Base-by-base conservation (phyloP, 2,329 filamentous ascomycete genomes). In the Epichloe sp. region DNA sequence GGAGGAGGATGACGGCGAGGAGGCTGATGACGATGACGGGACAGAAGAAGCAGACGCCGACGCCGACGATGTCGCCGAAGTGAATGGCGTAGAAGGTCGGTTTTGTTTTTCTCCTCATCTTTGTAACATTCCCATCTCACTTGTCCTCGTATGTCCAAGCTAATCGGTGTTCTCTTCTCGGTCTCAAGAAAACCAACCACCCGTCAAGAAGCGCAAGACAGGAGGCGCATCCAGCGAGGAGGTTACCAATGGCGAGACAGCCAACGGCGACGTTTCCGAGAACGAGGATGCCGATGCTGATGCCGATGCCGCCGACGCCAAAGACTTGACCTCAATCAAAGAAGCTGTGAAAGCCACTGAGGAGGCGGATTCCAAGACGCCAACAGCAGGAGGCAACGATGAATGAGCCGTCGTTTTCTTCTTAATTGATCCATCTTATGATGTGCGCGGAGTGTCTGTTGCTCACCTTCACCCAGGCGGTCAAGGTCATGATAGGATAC, bases 151-250 rank as follows among this genome's bases (percentile, higher is more conserved):
- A 2, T 31, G 12, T 40, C 8, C 23, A 47, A 34, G 14, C 34
- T 44, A 34, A 44, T 42, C 10, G 46, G 17, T n/a, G 26, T 5
- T 6, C 3, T 6, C 3, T 47, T n/a, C 11, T 10, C 21, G 5
- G 17, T 17, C 5, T 14, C 8, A 55, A 71, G 65, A 63, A 49
- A 62, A 67, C 53, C 67, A 68, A 49, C 73, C 71, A 47, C 74
- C 74, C 38, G 70, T 69, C 52, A 77, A 77, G 68, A 76, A 75
- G 66, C 69, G 68, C 58, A 77, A 75, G 70, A 74, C 71, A 26
- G 63, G 58, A 51, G 59, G 64, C 23, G 62, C 62, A 26, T 58
- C 62, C 21, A 61, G 54, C 19, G 61, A 62, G 45, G 61, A 60
- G 43, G 60, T 57, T 14, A 53, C 60, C 44, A 67, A 68, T 55